phyloP scores from a whole-genome alignment of 2,329 filamentous ascomycete species.

The Pseudogymnoascus sp. region DNA sequence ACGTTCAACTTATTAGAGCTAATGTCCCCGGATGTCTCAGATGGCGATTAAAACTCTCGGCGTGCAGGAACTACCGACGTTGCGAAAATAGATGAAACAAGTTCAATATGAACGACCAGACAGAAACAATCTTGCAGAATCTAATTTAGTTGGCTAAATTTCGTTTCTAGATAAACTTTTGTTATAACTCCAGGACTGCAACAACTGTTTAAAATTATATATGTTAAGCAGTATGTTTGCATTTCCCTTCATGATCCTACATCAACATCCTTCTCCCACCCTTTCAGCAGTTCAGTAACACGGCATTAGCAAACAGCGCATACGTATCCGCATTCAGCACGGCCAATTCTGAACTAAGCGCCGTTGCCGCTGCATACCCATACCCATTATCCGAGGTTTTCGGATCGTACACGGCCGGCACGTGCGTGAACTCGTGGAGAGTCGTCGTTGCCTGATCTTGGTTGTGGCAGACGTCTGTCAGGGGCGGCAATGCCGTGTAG shows the following conservation, averaged over 20 bases:
- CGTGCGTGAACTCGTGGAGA: constrained; percentile 60
- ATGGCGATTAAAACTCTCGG: background rate
- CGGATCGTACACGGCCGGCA: constrained; percentile 47
- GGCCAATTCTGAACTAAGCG: constrained; percentile 42
- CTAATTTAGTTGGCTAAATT: background rate
- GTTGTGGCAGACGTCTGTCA: constrained; percentile 47
- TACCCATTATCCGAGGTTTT: constrained; percentile 50
- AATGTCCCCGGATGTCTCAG: background rate
- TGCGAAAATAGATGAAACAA: background rate
- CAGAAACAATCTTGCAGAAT: background rate
- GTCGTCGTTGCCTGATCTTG: constrained; percentile 61
- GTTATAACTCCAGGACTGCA: background rate
- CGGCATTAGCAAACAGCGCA: constrained; percentile 45
- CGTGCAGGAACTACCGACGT: background rate
- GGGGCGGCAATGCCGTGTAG: constrained; percentile 46
- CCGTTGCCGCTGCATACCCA: constrained; percentile 44
- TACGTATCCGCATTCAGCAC: constrained; percentile 60
- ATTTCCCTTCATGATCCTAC: background rate
- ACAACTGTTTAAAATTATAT: background rate
- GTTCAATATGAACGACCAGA: background rate
- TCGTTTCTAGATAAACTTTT: background rate
- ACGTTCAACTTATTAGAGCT: background rate
- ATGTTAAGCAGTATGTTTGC: background rate
- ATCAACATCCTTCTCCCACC: background rate
- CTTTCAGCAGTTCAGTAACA: constrained; percentile 34